phyloP scores from a whole-genome alignment of 768 basidiomycete genomes.

The Erythrobasidium yunnanense region DNA sequence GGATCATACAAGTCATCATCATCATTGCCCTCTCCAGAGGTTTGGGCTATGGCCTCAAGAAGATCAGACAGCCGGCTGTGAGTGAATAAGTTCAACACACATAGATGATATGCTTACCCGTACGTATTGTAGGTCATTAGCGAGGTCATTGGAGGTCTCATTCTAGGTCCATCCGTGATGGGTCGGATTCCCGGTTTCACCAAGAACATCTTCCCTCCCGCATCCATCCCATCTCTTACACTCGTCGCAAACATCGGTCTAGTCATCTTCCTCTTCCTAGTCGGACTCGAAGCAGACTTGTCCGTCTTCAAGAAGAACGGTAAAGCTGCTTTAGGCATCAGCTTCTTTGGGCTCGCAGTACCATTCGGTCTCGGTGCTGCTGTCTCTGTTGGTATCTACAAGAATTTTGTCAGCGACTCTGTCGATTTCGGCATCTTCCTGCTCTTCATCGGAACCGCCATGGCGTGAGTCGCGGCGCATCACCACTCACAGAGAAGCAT shows the following conservation, averaged over 20 bases:
- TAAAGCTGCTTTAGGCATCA: slow-evolving; percentile 52
- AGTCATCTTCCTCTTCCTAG: slow-evolving; percentile 52
- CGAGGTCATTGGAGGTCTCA: slow-evolving; percentile 79
- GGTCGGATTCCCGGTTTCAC: slow-evolving; percentile 73
- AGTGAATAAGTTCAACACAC: slow-evolving; percentile 51
- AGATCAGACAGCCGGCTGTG: slow-evolving; percentile 78
- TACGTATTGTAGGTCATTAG: slow-evolving; percentile 24
- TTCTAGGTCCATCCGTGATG: slow-evolving; percentile 60
- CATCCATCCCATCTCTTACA: slow-evolving; percentile 55
- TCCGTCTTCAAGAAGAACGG: slow-evolving; percentile 57
- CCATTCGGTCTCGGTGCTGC: slow-evolving; percentile 74
- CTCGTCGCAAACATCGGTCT: slow-evolving; percentile 61
- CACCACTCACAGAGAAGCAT: background rate
- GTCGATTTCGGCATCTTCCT: slow-evolving; percentile 71
- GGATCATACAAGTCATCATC: slow-evolving; percentile 42
- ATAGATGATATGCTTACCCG: background rate
- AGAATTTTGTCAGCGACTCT: slow-evolving; percentile 46
- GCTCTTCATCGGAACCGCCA: slow-evolving; percentile 71
- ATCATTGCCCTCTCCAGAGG: slow-evolving; percentile 70
- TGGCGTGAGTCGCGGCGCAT: slow-evolving; percentile 44
- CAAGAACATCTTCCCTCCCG: slow-evolving; percentile 64
- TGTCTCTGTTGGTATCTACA: slow-evolving; percentile 61
- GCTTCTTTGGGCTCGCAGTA: slow-evolving; percentile 57
- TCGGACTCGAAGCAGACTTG: slow-evolving; percentile 73
- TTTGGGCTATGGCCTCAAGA: slow-evolving; percentile 54